Evolutionary conservation across 2,329 filamentous ascomycete genomes (phyloP).

Genomic region (Proliferodiscus dingleyae): DNA sequence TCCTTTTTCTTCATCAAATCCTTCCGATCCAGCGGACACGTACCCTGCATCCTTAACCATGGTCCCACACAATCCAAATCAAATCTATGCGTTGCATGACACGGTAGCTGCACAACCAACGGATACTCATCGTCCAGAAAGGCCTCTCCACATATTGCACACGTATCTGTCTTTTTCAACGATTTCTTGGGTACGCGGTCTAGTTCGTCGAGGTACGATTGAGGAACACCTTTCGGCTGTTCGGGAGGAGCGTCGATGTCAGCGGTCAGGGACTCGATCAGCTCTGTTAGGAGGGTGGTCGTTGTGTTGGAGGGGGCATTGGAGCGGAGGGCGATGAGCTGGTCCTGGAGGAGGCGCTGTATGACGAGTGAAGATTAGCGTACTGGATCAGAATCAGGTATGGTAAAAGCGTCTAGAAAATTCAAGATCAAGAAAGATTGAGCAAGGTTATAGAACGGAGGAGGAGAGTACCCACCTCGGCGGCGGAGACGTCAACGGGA

Average conservation of each 20-base stretch:
- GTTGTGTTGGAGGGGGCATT: slow-evolving; percentile 36
- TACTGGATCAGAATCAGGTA: no score
- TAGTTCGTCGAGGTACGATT: slow-evolving; percentile 54
- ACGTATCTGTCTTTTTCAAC: slow-evolving; percentile 46
- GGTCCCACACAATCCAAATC: slow-evolving; percentile 65
- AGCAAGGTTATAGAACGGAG: no score
- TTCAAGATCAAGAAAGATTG: no score
- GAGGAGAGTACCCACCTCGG: slow-evolving; percentile 34
- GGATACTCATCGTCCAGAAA: slow-evolving; percentile 59
- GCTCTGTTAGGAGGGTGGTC: slow-evolving; percentile 44
- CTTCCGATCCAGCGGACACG: slow-evolving; percentile 57
- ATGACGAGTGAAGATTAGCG: no score
- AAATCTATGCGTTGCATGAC: slow-evolving; percentile 52
- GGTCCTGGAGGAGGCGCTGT: slow-evolving; percentile 52
- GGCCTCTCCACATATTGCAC: slow-evolving; percentile 58
- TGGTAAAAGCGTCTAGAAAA: no score
- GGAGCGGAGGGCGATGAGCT: slow-evolving; percentile 46
- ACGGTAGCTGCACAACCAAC: slow-evolving; percentile 61
- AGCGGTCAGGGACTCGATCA: slow-evolving; percentile 44
- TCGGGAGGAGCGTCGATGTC: slow-evolving; percentile 50
- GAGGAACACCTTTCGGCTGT: slow-evolving; percentile 49
- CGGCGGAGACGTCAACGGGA: slow-evolving; percentile 51
- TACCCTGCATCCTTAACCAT: slow-evolving; percentile 54
- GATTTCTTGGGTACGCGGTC: slow-evolving; percentile 52
- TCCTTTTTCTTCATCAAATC: slow-evolving; percentile 53